phyloP scores from a whole-genome alignment of 2,329 filamentous ascomycete species.

The Pseudocercospora musae region DNA sequence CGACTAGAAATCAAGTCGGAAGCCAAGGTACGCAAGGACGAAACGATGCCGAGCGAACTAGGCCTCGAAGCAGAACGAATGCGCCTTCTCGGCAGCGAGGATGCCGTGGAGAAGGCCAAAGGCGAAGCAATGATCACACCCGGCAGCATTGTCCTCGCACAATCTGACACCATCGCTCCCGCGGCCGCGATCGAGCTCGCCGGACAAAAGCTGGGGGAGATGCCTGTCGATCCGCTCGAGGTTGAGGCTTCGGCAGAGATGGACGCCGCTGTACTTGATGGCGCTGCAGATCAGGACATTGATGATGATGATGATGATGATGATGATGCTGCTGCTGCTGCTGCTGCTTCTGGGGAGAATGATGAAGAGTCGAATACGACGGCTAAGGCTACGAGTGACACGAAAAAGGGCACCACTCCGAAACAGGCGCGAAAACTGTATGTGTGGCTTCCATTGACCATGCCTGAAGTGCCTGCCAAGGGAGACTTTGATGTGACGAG shows the following conservation, averaged over 20 bases:
- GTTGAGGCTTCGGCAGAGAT: conserved; percentile 8
- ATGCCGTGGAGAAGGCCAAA: conserved; percentile 62
- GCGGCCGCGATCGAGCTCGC: conserved; percentile 24
- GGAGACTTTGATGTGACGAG: conserved; percentile 48
- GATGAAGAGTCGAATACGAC: neutral
- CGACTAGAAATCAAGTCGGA: conserved; percentile 14
- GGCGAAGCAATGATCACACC: conserved; percentile 77
- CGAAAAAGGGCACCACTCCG: neutral
- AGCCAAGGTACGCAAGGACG: conserved; percentile 18
- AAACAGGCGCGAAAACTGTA: conserved; percentile 34
- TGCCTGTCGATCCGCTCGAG: conserved; percentile 17
- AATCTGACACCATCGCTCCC: conserved; percentile 48
- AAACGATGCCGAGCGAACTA: conserved; percentile 53
- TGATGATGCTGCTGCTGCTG: conserved; percentile 12
- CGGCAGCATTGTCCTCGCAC: conserved; percentile 65
- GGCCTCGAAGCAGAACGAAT: conserved; percentile 67
- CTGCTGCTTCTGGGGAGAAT: neutral
- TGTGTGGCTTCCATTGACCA: conserved; percentile 79
- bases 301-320: too few relatives aligned
- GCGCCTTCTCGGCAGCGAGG: conserved; percentile 64
- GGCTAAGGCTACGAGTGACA: neutral
- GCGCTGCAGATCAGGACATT: neutral
- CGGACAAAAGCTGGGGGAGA: conserved; percentile 32
- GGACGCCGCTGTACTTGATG: neutral
- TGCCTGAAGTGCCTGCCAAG: conserved; percentile 75